Conservation (phyloP, 2,329 filamentous ascomycete species). For the Helotiales sp. region DNA sequence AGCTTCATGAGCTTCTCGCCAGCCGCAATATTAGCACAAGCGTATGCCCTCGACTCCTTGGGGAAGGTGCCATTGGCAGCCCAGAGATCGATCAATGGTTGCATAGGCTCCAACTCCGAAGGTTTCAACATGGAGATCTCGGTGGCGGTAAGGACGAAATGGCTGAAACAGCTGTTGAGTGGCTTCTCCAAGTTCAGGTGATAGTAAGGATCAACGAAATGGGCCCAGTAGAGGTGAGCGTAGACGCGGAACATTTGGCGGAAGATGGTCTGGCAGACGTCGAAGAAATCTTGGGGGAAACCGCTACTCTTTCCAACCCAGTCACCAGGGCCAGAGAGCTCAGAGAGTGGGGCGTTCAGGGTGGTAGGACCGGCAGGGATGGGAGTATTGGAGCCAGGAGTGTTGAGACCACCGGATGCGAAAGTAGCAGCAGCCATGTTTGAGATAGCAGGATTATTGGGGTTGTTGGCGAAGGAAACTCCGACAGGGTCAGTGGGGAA, state of each 20-base stretch:
- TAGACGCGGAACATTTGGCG: constrained; percentile 99
- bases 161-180: constrained; percentile 84
- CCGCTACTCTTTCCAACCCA: constrained; percentile 93
- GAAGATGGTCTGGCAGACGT: constrained; percentile 91
- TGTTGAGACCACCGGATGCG: constrained; percentile 51
- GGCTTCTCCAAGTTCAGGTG: constrained; percentile 79
- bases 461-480: constrained; percentile 65
- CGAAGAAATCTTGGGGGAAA: constrained; percentile 86
- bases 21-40: constrained; percentile 61
- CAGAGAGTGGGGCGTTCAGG: constrained; percentile 55
- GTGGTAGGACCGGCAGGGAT: constrained; percentile 40
- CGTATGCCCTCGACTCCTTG: constrained; percentile 67
- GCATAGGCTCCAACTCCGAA: constrained; percentile 93
- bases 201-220: constrained; percentile 84
- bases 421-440: constrained; percentile 56
- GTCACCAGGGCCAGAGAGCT: constrained; percentile 60
- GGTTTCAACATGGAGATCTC: constrained; percentile 82
- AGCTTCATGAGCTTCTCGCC: constrained; percentile 54
- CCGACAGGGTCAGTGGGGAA: constrained; percentile 84
- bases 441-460: constrained; percentile 58
- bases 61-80: constrained; percentile 86
- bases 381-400: constrained; percentile 39
- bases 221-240: constrained; percentile 95
- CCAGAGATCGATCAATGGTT: constrained; percentile 90
- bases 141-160: constrained; percentile 79